Base-by-base conservation (phyloP, 306 rosid genomes). In the Vigna reflexopilosa region DNA sequence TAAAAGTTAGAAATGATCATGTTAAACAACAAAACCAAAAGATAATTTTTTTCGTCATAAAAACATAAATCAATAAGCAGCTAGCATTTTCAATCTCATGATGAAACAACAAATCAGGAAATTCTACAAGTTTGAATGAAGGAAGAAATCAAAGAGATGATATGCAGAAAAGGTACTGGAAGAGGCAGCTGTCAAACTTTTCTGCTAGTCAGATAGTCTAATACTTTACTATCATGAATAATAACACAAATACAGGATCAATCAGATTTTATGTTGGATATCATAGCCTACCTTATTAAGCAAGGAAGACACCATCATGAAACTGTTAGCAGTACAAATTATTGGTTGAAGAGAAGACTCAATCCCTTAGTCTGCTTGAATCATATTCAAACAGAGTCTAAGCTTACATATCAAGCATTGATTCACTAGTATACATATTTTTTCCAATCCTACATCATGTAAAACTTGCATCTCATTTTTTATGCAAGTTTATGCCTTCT, bases 231-330 rank as follows among this genome's bases (percentile, higher is more conserved):
- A 30, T 30, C 34, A 30, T 30, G 34, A 30, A 30, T 30, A 30
- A 61, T 30, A 30, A 30, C 67, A 30, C 20, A 13, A 61, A 40
- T 61, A 61, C 16, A 61, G 4, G 26, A 51, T 32, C 61, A 32
- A 17, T n/a, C 57, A 51, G 45, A 84, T 24, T 66, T 50, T 51
- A 15, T 77, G 19, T 66, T 48, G 24, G 52, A 47, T 45, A 59
- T 59, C 38, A 17, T 22, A 30, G 52, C 26, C 1, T 57, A 28
- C 34, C 7, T 45, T 32, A 69, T 64, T 51, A 26, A 64, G 9
- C 67, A 64, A 57, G 28, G 63, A 50, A 30, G 38, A 61, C 36
- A 22, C 52, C 54, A 20, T 62, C 28, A 32, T 63, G 57, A 62
- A 15, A 28, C 32, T 58, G 50, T 65, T 22, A 34, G 49, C 55